These are phyloP conservation scores for Lepidium sativum DNA, from an alignment of 345 rosid genomes.

Conservation along the genomic window DNA sequence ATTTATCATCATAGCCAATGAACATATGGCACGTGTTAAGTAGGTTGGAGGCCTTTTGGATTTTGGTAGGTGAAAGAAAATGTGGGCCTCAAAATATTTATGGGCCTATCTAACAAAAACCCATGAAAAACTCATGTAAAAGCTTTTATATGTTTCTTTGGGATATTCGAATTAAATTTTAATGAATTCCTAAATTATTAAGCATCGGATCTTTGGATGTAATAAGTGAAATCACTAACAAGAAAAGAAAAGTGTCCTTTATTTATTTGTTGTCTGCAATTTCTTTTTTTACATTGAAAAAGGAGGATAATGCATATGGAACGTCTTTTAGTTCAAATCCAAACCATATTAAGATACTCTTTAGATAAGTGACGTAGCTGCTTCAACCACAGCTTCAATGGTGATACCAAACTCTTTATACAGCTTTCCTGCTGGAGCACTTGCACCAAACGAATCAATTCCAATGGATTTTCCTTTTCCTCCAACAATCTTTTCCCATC, in stretches of 20 bases:
- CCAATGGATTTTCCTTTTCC: conserved; percentile 76
- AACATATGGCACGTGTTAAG: not conserved
- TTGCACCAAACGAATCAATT: conserved; percentile 79
- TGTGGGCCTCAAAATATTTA: not conserved
- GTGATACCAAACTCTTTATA: conserved; percentile 84
- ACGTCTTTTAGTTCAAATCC: not conserved
- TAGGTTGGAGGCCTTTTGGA: not conserved
- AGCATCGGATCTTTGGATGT: too few relatives aligned
- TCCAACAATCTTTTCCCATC: conserved; percentile 79
- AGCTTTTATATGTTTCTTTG: too few relatives aligned
- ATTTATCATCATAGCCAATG: not conserved
- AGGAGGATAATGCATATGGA: not conserved
- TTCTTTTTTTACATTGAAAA: not conserved
- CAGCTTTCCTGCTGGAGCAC: conserved; percentile 79
- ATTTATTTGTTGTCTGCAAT: not conserved
- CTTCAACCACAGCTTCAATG: conserved; percentile 60
- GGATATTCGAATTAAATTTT: too few relatives aligned
- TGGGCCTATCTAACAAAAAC: not conserved
- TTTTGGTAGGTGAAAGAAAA: not conserved
- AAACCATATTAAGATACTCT: not conserved
- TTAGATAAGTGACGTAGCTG: conserved; percentile 52
- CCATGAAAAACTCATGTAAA: not conserved
- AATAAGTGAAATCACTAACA: not conserved
- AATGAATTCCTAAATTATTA: too few relatives aligned
- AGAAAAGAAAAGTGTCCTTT: not conserved